Conservation (phyloP, 768 basidiomycete genomes). For the Candolleomyces eurysporus region DNA sequence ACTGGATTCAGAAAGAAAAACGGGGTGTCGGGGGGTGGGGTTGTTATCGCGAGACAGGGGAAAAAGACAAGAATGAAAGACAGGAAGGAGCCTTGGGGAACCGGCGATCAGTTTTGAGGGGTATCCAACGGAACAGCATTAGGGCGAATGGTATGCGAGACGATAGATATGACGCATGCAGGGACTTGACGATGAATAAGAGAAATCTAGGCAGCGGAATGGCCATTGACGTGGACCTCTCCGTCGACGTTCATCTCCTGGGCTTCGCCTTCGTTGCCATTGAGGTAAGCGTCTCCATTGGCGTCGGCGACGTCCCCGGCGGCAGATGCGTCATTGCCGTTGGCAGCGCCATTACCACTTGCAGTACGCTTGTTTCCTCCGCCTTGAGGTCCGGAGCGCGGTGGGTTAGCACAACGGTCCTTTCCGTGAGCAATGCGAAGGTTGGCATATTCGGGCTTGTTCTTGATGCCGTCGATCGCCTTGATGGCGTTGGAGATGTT, state of each 20-base stretch:
- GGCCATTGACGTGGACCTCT: conserved; percentile 30
- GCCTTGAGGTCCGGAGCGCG: conserved; percentile 79
- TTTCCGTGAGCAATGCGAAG: conserved; percentile 94
- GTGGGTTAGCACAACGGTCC: conserved; percentile 92
- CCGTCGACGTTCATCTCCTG: conserved; percentile 47
- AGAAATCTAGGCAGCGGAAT: conserved; percentile 15
- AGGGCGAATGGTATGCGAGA: conserved; percentile 7
- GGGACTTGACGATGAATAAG: conserved; percentile 3
- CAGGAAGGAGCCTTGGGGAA: conserved; percentile 11
- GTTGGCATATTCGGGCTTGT: conserved; percentile 84
- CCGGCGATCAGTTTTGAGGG: conserved; percentile 21
- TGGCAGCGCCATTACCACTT: conserved; percentile 31
- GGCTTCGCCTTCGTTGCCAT: conserved; percentile 27
- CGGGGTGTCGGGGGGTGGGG: conserved; percentile 31
- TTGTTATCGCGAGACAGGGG: conserved; percentile 19
- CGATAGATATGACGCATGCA: conserved; percentile 7
- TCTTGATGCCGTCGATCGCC: conserved; percentile 95
- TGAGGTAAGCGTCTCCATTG: conserved; percentile 27
- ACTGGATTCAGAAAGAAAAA: conserved; percentile 25
- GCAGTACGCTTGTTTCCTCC: conserved; percentile 49
- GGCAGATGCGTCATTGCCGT: conserved; percentile 32
- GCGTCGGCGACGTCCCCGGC: conserved; percentile 25
- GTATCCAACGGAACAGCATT: conserved; percentile 27
- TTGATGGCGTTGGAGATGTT: conserved; percentile 95
- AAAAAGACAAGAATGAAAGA: conserved; percentile 19